Base-by-base conservation (phyloP, 2,329 filamentous ascomycete genomes). In the Fusarium concolor region DNA sequence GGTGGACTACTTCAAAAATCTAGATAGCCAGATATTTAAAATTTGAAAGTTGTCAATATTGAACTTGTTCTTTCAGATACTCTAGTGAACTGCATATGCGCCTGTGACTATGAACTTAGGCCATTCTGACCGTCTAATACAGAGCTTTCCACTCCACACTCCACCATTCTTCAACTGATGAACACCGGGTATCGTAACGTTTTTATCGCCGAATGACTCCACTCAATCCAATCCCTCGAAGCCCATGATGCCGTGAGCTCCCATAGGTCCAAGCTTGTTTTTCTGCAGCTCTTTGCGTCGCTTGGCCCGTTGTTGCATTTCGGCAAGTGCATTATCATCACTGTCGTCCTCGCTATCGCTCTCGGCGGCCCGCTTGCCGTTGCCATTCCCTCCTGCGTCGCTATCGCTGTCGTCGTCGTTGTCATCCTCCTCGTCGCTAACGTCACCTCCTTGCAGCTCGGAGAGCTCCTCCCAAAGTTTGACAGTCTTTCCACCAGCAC, bases 381-480 rank as follows among this genome's bases (percentile, higher is more conserved):
- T 75, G 5, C 74, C 71, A 37, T 77, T 77, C 76, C 82, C 73
- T 66, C 77, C 83, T 2, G 83, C 81, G 8, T 83, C 81, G 26
- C 80, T 74, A 11, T 79, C 81, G n/a, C 82, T 81, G 1, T 83
- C 82, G 1, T 79, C 84, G 2, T 84, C 84, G 0, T 86, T 72
- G 7, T 31, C 39, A 24, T 77, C 74, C 5, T 72, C 71, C 1
- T 83, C 84, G 2, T 71, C 72, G 2, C 22, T 37, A 22, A 77
- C 73, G 5, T 71, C 71, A 29, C 76, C 73, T 3, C 81, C 83
- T 22, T 86, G 84, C 4, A 84, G 77, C 58, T 82, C 83, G n/a
- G 86, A 82, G 62, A 90, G 87, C 76, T 96, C 89, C 91, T 96
- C 89, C 96, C 96, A 99, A 3, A 98, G 90, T 79, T 97, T 97